Evolutionary conservation across 805 yeast species (phyloP).

Genomic region (Kuraishia ogatae): DNA sequence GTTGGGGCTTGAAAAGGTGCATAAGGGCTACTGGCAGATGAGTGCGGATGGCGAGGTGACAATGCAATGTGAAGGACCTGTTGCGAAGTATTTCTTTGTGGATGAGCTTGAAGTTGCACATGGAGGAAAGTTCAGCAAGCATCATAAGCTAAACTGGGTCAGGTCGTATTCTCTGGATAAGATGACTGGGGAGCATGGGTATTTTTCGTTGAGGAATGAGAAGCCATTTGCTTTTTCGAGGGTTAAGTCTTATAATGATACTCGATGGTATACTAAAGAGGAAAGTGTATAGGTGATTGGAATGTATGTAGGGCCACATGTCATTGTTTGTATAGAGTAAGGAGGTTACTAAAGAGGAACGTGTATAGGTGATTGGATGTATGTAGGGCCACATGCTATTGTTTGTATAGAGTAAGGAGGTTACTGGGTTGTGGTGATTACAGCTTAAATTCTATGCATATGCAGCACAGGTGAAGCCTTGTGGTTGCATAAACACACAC

Average conservation of each 20-base stretch:
- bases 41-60: slow-evolving; percentile 43
- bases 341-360: background rate
- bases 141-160: slow-evolving; percentile 68
- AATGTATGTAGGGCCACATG: no score
- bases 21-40: slow-evolving; percentile 49
- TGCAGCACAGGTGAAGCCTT: no score
- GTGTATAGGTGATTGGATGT: no score
- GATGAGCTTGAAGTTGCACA: slow-evolving; percentile 54
- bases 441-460: no score
- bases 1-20: slow-evolving; percentile 25
- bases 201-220: slow-evolving; percentile 59
- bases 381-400: no score
- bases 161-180: slow-evolving; percentile 49
- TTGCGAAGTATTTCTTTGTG: slow-evolving; percentile 49
- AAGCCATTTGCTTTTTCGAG: slow-evolving; percentile 71
- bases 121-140: slow-evolving; percentile 49
- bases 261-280: background rate
- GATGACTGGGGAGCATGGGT: slow-evolving; percentile 44
- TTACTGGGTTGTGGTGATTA: no score
- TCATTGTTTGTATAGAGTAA: no score
- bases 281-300: background rate
- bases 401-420: no score
- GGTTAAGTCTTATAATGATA: slow-evolving; percentile 32
- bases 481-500: no score
- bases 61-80: slow-evolving; percentile 48